These are phyloP conservation scores for Jacaranda copaia DNA, from an alignment of 257 asterid genomes.

Conservation along the genomic window DNA sequence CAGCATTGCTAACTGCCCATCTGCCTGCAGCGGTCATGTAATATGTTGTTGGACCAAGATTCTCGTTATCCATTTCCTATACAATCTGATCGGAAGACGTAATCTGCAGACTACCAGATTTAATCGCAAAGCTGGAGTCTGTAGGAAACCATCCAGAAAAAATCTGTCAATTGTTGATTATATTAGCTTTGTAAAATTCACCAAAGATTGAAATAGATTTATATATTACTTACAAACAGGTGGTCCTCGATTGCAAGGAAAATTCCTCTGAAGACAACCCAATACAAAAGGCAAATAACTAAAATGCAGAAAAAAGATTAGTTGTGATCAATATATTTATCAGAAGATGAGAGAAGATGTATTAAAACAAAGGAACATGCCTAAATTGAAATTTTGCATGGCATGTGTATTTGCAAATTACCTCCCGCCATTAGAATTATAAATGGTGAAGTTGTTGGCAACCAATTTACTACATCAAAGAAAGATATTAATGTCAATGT, in stretches of 20 bases:
- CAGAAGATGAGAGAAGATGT: background rate
- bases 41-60: constrained; percentile 80
- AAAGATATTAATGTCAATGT: background rate
- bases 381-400: background rate
- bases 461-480: constrained; percentile 66
- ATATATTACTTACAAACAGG: constrained; percentile 60
- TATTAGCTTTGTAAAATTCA: background rate
- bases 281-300: constrained; percentile 69
- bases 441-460: constrained; percentile 70
- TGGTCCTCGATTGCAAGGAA: constrained; percentile 64
- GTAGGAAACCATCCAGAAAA: constrained; percentile 19
- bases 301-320: constrained; percentile 32
- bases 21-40: constrained; percentile 44
- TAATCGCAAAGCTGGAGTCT: constrained; percentile 77
- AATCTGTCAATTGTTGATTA: background rate
- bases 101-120: constrained; percentile 74
- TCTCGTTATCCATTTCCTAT: constrained; percentile 60
- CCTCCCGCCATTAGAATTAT: constrained; percentile 68
- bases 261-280: constrained; percentile 76
- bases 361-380: background rate
- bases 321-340: constrained; percentile 11
- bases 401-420: constrained; percentile 18
- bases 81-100: constrained; percentile 43
- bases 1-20: constrained; percentile 89
- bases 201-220: background rate